These are phyloP conservation scores for Rhizopus sp. DNA, from an alignment of 371 early-diverging fungal genomes.

Conservation along the genomic window DNA sequence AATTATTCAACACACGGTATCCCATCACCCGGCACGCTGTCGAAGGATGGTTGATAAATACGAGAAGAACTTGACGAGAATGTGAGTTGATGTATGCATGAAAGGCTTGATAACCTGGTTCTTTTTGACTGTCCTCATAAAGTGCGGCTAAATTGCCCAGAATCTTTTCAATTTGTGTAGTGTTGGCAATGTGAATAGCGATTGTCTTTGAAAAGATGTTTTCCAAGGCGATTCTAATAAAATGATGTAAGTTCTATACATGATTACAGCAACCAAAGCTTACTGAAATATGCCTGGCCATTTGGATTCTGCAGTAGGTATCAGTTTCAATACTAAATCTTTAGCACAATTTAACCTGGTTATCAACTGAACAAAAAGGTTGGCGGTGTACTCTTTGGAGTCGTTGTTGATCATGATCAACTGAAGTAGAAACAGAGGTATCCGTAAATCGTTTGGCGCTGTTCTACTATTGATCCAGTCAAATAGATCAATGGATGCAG, in stretches of 20 bases:
- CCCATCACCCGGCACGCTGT: slow-evolving; percentile 44
- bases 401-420: slow-evolving; percentile 23
- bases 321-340: slow-evolving; percentile 32
- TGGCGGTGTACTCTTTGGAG: slow-evolving; percentile 19
- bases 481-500: slow-evolving; percentile 42
- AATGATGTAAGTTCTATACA: neutral
- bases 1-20: slow-evolving; percentile 36
- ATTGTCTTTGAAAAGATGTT: slow-evolving; percentile 44
- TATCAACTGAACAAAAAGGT: slow-evolving; percentile 37
- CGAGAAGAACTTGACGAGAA: slow-evolving; percentile 41
- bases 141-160: slow-evolving; percentile 38
- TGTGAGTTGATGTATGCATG: slow-evolving; percentile 31
- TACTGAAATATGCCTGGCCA: slow-evolving; percentile 47
- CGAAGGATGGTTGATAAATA: slow-evolving; percentile 50
- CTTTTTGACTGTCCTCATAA: slow-evolving; percentile 22
- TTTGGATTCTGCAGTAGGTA: slow-evolving; percentile 37
- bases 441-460: slow-evolving; percentile 28
- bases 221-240: slow-evolving; percentile 29
- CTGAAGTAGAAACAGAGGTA: slow-evolving; percentile 41
- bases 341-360: slow-evolving; percentile 30
- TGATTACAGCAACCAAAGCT: neutral
- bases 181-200: slow-evolving; percentile 43
- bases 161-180: slow-evolving; percentile 41
- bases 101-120: slow-evolving; percentile 34
- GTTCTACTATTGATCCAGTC: slow-evolving; percentile 29